These are phyloP conservation scores for Penicillium thymicola DNA, from an alignment of 2,329 filamentous ascomycete genomes.

Conservation along the genomic window DNA sequence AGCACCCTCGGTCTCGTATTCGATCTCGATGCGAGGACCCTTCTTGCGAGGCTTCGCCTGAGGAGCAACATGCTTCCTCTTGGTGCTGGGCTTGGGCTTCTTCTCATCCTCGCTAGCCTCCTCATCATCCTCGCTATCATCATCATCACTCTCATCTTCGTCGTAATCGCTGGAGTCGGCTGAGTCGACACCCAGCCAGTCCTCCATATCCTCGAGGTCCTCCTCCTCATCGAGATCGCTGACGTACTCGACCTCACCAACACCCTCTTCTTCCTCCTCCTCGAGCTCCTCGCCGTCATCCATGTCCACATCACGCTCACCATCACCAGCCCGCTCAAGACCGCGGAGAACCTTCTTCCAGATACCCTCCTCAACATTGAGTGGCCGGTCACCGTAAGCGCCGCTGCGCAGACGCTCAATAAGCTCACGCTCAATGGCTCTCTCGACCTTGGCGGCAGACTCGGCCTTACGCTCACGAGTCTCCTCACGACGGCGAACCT, in stretches of 20 bases:
- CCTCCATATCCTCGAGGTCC: constrained; percentile 90
- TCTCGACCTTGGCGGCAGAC: constrained; percentile 87
- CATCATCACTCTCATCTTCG: constrained; percentile 55
- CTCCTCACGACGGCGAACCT: constrained; percentile 73
- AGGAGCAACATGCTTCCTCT: constrained; percentile 56
- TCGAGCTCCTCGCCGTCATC: constrained; percentile 83
- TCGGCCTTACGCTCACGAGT: constrained; percentile 74
- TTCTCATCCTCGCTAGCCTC: constrained; percentile 44
- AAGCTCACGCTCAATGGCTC: constrained; percentile 91
- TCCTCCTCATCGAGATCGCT: constrained; percentile 77
- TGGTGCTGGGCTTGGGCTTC: constrained; percentile 47
- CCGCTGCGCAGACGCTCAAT: constrained; percentile 87
- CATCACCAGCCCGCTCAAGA: constrained; percentile 83
- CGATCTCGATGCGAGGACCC: constrained; percentile 67
- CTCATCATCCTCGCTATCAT: constrained; percentile 43
- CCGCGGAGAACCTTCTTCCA: constrained; percentile 96
- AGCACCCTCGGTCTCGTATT: constrained; percentile 71
- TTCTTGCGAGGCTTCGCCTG: constrained; percentile 59
- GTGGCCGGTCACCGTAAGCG: constrained; percentile 87
- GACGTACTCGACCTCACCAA: constrained; percentile 84
- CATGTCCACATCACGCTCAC: constrained; percentile 76
- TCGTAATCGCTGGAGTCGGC: constrained; percentile 48
- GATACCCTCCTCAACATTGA: constrained; percentile 91
- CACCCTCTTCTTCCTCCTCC: constrained; percentile 67
- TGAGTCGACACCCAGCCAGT: constrained; percentile 79